Evolutionary conservation across 1,284 basidiomycete genomes (phyloP), one percentile per base, ranked within the genome.

Genomic region (Papiliotrema terrestris): DNA sequence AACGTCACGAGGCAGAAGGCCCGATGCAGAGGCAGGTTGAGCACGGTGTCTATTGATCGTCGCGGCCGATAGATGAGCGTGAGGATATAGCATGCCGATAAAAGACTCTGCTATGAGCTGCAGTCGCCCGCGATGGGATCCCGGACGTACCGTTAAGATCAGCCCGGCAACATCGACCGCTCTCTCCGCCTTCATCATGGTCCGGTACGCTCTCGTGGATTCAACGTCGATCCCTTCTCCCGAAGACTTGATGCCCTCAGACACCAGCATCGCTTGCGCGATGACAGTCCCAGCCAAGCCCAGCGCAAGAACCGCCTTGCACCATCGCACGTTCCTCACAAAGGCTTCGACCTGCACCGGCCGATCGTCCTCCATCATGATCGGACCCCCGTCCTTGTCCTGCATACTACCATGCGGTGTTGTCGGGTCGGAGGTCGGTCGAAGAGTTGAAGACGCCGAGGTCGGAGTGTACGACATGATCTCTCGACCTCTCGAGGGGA

Each of bases 291-390:
- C 29, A 22, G 22, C 36, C 38, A 44, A 23, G 52, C 26, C 17
- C 55, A 19, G 39, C 49, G 51, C 57, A 1, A 67, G 54, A 20
- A 59, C 20, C 9, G 43, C 47, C 38, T 62, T 65, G 52, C 58
- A 63, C 2, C 19, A 6, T 17, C 49, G 46, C 8, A 65, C 58
- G 50, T 68, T 67, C 6, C 55, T 41, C 20, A 36, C 35, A 57
- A 67, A 68, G 3, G 15, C 45, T 17, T 59, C 52, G n/a, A 67
- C 41, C 13, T 55, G 43, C 19, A 65, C 61, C 3, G 66, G 66
- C 29, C 29, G 29, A 32, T 32, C 29, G 29, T 32, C 29, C 29
- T n/a, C 44, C 36, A 49, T 67, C 65, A 11, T 36, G 46, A 9
- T 63, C 59, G 17, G 15, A 6, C 20, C 15, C 6, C 11, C 29